A percentile compares a stretch with the other conserved stretches of the same genome.
Conservation (phyloP, 2,329 filamentous ascomycete genomes). For the Aspergillus sp. region DNA sequence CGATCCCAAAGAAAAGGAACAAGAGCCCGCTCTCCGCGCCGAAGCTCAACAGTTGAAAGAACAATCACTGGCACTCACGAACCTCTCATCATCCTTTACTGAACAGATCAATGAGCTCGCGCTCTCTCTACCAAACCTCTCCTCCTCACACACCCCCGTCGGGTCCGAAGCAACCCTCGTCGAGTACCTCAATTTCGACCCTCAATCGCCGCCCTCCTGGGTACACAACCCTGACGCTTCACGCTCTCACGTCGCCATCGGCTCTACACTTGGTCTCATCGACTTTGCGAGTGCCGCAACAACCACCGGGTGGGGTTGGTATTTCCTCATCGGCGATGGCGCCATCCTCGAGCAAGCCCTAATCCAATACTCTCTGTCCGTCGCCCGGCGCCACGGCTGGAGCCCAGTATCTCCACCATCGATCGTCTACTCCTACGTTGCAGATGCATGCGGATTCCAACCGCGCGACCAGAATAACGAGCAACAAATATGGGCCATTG, state of each 20-base stretch:
- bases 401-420: constrained; percentile 80
- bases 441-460: constrained; percentile 89
- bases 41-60: constrained; percentile 47
- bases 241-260: constrained; percentile 85
- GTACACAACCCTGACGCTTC: constrained; percentile 29
- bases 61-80: constrained; percentile 37
- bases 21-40: constrained; percentile 31
- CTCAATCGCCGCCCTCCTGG: constrained; percentile 45
- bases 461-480: constrained; percentile 89
- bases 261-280: constrained; percentile 81
- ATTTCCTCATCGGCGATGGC: constrained; percentile 90
- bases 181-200: constrained; percentile 78
- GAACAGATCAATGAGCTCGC: constrained; percentile 75
- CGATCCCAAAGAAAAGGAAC: constrained; percentile 25
- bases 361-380: constrained; percentile 78
- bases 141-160: constrained; percentile 73
- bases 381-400: constrained; percentile 77
- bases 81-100: constrained; percentile 40
- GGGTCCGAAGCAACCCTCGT: constrained; percentile 69
- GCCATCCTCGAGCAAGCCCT: constrained; percentile 94
- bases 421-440: constrained; percentile 90
- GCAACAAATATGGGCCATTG: constrained; percentile 85
- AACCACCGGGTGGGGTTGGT: constrained; percentile 97
- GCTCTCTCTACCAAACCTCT: constrained; percentile 82
- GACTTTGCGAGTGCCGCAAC: constrained; percentile 82